Base-by-base conservation (phyloP, 2,329 filamentous ascomycete genomes). In the Chaetomium strumarium region DNA sequence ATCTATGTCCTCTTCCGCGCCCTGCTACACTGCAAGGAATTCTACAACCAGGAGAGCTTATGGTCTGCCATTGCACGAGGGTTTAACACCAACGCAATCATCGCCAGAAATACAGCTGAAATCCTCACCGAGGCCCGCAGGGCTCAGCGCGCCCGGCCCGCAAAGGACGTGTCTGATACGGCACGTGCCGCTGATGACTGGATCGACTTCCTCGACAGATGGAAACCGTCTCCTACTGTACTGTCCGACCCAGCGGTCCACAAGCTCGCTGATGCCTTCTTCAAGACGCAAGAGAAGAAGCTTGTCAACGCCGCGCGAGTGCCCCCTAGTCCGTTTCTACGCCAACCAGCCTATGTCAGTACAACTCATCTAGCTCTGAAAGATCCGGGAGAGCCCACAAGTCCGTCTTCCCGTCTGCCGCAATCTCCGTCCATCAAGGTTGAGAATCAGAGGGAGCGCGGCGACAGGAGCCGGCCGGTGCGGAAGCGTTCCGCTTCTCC, bases 161-260 rank as follows among this genome's bases (percentile, higher is more conserved):
- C 45, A 7, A 52, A 46, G 14, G 49, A 55, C 4, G 44, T 48
- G 5, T 57, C 57, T 13, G 55, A 62, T 1, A 59, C 55, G 5
- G 58, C 57, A 4, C 50, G 47, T 24, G 58, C 58, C 20, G 60
- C 47, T 16, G 60, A 62, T 43, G 49, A 50, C 7, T 62, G 60
- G 60, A 62, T 60, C 34, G 55, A 51, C 3, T 59, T 59, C 36
- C 36, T 62, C 2, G 58, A 62, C 44, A 46, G 30, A 36, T 31
- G 17, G 9, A 17, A 20, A 7, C 14, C 44, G 9, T 37, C 46
- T 14, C 29, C 33, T 6, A 39, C 29, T 16, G 13, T 29, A 11
- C 42, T 43, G 3, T 34, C 52, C 1, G 52, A 57, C 14, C 39
- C 47, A 2, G 14, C 34, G 14, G 39, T 60, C 16, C 34, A 46